phyloP scores from a whole-genome alignment of 495 filamentous ascomycete genomes.

The Antarctomyces pellizariae region DNA sequence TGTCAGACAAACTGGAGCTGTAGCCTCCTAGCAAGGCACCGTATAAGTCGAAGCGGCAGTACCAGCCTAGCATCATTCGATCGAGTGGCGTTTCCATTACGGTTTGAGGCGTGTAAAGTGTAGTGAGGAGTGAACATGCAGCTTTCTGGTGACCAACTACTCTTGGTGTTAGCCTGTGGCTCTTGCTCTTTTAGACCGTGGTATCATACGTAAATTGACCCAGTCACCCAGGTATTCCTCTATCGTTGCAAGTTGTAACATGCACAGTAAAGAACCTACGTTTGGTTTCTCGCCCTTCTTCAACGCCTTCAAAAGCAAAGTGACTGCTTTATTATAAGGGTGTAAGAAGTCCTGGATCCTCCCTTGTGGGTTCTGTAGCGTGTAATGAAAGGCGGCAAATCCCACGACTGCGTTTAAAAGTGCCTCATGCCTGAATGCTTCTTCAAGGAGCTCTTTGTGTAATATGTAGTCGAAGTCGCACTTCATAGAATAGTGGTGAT shows the following conservation, averaged over 20 bases:
- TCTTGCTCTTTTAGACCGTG: conserved; percentile 1
- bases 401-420: conserved; percentile 77
- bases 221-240: conserved; percentile 36
- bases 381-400: conserved; percentile 73
- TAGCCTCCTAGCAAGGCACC: conserved; percentile 62
- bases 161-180: conserved; percentile 11
- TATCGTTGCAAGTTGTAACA: conserved; percentile 77
- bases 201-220: conserved; percentile 1
- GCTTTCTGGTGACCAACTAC: conserved; percentile 76
- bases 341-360: conserved; percentile 61
- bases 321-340: conserved; percentile 77
- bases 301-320: conserved; percentile 46
- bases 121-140: conserved; percentile 54
- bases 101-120: conserved; percentile 55
- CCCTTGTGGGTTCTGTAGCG: conserved; percentile 39
- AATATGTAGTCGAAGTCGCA: conserved; percentile 46
- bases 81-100: conserved; percentile 43
- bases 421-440: conserved; percentile 57
- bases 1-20: conserved; percentile 44
- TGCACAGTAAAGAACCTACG: conserved; percentile 61
- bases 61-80: conserved; percentile 62
- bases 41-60: conserved; percentile 70
- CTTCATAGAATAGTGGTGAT: conserved; percentile 63
- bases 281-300: conserved; percentile 42
- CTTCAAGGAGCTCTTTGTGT: conserved; percentile 38